phyloP scores from a whole-genome alignment of 805 yeast genomes.

The Saturnispora serradocipensis region DNA sequence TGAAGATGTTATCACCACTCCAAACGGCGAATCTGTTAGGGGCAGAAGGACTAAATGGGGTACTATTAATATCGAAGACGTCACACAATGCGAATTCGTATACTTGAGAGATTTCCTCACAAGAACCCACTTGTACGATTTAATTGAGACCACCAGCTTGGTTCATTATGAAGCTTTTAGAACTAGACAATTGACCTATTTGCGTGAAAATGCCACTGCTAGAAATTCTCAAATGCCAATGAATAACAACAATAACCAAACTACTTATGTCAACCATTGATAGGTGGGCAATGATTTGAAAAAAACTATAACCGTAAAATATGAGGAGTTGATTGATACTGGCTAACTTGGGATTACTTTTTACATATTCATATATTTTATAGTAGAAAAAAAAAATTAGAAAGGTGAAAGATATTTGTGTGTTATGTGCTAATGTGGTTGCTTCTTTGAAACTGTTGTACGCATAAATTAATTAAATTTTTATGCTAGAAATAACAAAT shows the following conservation, averaged over 20 bases:
- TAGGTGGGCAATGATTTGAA: background rate
- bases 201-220: constrained; percentile 77
- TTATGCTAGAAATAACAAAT: background rate
- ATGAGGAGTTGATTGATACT: background rate
- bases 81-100: constrained; percentile 90
- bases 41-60: constrained; percentile 96
- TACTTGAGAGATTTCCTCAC: constrained; percentile 90
- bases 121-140: constrained; percentile 90
- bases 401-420: background rate
- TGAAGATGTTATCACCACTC: constrained; percentile 56
- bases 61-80: constrained; percentile 85
- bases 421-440: too few relatives aligned
- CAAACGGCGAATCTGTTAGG: constrained; percentile 72
- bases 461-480: background rate
- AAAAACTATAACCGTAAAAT: background rate
- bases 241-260: background rate
- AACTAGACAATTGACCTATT: constrained; percentile 84
- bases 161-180: constrained; percentile 90
- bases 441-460: background rate
- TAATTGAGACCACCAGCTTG: constrained; percentile 83
- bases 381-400: background rate
- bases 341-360: background rate
- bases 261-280: background rate
- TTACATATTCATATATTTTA: background rate
- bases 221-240: constrained; percentile 26